Percentiles rank a stretch among this genome's conserved stretches.
Conservation (phyloP, 2,329 filamentous ascomycete species). For the Thermoascus crustaceus region DNA sequence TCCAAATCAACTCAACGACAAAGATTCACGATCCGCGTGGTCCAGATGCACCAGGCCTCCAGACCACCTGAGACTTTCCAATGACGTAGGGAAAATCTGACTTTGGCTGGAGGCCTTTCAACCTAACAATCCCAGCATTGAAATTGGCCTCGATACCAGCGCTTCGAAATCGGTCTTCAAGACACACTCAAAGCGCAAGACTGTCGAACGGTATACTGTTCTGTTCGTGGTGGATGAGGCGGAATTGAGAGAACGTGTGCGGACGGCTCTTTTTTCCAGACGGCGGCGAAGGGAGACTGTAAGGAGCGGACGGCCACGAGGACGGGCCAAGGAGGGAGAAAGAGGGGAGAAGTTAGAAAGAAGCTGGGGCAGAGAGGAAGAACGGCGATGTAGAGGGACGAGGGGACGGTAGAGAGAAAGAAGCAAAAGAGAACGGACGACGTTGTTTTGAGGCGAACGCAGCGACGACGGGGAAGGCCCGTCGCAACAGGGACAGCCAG, state of each 20-base stretch:
- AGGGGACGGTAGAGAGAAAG: slow-evolving; percentile 6
- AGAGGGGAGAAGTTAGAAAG: slow-evolving; percentile 7
- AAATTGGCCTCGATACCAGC: slow-evolving; percentile 3
- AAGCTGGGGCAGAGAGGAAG: slow-evolving; percentile 2
- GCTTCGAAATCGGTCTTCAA: too few species aligned
- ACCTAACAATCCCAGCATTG: slow-evolving; percentile 14
- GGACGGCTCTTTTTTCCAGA: neutral
- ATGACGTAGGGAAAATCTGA: slow-evolving; percentile 16
- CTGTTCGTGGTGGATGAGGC: neutral
- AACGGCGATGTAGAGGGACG: slow-evolving; percentile 6
- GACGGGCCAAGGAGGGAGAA: slow-evolving; percentile 16
- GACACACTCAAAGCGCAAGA: too few species aligned
- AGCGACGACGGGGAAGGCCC: neutral
- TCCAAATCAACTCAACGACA: neutral
- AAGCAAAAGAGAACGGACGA: slow-evolving; percentile 9
- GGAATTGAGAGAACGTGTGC: neutral
- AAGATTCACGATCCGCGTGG: slow-evolving; percentile 10
- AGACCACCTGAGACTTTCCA: slow-evolving; percentile 19
- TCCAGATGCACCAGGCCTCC: slow-evolving; percentile 19
- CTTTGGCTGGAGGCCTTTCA: slow-evolving; percentile 21
- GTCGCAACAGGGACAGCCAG: too few species aligned
- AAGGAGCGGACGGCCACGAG: slow-evolving; percentile 34
- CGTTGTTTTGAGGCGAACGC: slow-evolving; percentile 1
- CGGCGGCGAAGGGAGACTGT: slow-evolving; percentile 9
- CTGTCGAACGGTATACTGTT: slow-evolving; percentile 2